These are phyloP conservation scores for Chlorella variabilis DNA, from an alignment of 163 green algal species.

Conservation along the genomic window DNA sequence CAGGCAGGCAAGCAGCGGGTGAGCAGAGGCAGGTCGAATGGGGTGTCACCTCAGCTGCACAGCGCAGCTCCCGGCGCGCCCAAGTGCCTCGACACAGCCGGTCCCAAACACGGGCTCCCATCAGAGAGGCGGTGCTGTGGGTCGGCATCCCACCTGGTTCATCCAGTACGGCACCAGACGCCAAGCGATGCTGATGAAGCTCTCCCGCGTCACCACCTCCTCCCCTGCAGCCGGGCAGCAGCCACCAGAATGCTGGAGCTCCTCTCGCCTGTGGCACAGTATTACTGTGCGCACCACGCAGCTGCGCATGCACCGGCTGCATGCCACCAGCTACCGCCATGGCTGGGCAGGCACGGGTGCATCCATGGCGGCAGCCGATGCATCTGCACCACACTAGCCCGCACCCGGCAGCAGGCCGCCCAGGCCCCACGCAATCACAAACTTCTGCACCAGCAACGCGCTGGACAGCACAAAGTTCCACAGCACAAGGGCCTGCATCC, in stretches of 20 bases:
- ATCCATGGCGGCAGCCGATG: not conserved
- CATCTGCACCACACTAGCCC: not conserved
- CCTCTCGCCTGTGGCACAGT: too few relatives aligned
- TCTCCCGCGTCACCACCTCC: conserved; percentile 80
- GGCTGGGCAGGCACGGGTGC: not conserved
- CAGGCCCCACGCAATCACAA: conserved; percentile 67
- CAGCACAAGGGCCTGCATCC: conserved; percentile 73
- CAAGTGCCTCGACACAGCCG: too few relatives aligned
- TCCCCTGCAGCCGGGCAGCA: conserved; percentile 64
- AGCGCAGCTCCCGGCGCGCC: too few relatives aligned
- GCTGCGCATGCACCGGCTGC: too few relatives aligned
- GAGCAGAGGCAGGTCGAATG: too few relatives aligned
- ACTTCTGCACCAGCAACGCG: conserved; percentile 71
- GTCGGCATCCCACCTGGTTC: conserved; percentile 62
- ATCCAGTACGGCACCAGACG: conserved; percentile 92
- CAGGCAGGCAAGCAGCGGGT: not conserved
- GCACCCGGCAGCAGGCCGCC: conserved; percentile 74
- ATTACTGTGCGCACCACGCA: not conserved
- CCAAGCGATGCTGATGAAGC: conserved; percentile 84
- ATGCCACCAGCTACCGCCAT: too few relatives aligned
- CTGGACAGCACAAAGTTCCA: conserved; percentile 81
- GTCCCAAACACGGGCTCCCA: too few relatives aligned
- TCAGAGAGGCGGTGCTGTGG: too few relatives aligned
- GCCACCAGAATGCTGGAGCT: too few relatives aligned
- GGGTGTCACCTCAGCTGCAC: too few relatives aligned